Conservation (phyloP, 805 yeast genomes). For the Schizosaccharomyces lindneri region DNA sequence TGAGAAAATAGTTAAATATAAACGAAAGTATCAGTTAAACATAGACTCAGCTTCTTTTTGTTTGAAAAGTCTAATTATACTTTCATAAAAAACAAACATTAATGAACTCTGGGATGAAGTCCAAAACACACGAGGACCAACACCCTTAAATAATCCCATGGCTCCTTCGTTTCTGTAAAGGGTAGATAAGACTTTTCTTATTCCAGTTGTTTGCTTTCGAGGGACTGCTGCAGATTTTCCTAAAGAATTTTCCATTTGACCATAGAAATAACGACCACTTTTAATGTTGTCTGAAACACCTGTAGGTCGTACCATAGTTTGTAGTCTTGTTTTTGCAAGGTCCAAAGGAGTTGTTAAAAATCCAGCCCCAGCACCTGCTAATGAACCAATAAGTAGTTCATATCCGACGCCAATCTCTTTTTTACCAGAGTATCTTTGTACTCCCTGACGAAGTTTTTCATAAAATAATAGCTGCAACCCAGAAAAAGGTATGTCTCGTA, state of each 20-base stretch:
- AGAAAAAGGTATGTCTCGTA: conserved; percentile 83
- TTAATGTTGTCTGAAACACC: conserved; percentile 3
- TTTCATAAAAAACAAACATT: conserved; percentile 73
- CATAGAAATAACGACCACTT: conserved; percentile 11
- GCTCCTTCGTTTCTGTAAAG: conserved; percentile 56
- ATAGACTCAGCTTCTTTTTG: background rate
- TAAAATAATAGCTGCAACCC: conserved; percentile 91
- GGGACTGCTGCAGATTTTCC: conserved; percentile 4
- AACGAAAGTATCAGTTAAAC: background rate
- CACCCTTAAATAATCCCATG: conserved; percentile 68
- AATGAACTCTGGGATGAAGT: conserved; percentile 84
- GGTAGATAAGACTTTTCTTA: conserved; percentile 24
- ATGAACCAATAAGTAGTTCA: conserved; percentile 75
- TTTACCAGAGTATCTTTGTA: conserved; percentile 8
- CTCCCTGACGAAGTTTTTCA: conserved; percentile 23
- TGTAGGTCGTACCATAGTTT: conserved; percentile 23
- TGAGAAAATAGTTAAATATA: no score
- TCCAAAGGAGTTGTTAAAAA: conserved; percentile 63
- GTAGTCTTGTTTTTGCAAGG: conserved; percentile 77
- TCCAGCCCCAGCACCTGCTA: conserved; percentile 89
- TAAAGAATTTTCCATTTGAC: conserved; percentile 7
- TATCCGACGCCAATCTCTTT: conserved; percentile 17
- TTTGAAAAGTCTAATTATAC: conserved; percentile 16
- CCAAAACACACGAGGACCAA: conserved; percentile 93
- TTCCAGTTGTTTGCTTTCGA: conserved; percentile 18